phyloP scores from a whole-genome alignment of 495 filamentous ascomycete species.

The Trichoderma reesei region DNA sequence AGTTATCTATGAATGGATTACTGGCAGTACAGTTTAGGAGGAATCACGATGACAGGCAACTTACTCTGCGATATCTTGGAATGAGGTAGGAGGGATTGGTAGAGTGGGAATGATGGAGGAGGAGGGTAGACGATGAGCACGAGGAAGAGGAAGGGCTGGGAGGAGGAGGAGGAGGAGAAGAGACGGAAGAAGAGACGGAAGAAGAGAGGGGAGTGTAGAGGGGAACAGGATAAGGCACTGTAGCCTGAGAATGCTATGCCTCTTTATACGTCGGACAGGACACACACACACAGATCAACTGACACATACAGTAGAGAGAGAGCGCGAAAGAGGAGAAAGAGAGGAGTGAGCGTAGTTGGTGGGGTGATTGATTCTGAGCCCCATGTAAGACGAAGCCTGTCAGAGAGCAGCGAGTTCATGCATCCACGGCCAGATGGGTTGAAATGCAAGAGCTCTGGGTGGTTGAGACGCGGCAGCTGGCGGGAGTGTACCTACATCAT shows the following conservation, averaged over 20 bases:
- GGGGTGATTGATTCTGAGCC: conserved; percentile 6
- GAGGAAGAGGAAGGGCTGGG: too few relatives aligned
- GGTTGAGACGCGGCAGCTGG: neutral
- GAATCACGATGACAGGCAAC: too few relatives aligned
- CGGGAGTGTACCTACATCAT: too few relatives aligned
- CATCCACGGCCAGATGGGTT: neutral
- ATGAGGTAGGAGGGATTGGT: too few relatives aligned
- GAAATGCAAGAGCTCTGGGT: neutral
- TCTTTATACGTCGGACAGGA: neutral
- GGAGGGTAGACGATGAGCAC: too few relatives aligned
- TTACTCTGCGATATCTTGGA: too few relatives aligned
- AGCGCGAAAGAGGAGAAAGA: too few relatives aligned
- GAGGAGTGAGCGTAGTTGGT: neutral
- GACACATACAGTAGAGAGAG: too few relatives aligned
- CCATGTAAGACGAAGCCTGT: neutral
- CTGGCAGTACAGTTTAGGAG: too few relatives aligned
- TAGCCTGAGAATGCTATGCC: neutral
- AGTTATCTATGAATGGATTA: too few relatives aligned
- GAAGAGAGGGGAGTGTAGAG: conserved; percentile 4
- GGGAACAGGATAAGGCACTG: conserved; percentile 16
- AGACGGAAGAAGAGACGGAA: conserved; percentile 5
- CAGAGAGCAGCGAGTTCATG: neutral
- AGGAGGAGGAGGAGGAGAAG: neutral
- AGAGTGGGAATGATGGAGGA: too few relatives aligned
- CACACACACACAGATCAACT: too few relatives aligned